Conservation (phyloP, 2,329 filamentous ascomycete species). For the Claviceps quebecensis region DNA sequence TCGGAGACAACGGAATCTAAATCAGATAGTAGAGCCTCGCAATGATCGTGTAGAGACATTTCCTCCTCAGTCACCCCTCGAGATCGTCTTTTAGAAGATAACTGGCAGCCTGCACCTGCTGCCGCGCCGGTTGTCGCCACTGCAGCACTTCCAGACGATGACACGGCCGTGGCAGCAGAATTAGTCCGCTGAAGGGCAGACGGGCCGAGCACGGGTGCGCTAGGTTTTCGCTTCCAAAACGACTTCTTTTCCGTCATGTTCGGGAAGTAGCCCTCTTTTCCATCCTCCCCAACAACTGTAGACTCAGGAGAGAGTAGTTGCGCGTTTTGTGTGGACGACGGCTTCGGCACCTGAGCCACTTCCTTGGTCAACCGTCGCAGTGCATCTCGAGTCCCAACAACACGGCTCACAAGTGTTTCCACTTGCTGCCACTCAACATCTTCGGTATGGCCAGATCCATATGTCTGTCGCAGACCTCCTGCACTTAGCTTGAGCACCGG, state of each 20-base stretch:
- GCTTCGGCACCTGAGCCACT: constrained; percentile 42
- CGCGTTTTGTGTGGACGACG: constrained; percentile 8
- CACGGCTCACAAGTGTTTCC: constrained; percentile 69
- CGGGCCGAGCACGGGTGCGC: constrained; percentile 31
- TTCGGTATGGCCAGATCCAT: constrained; percentile 37
- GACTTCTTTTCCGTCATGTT: constrained; percentile 45
- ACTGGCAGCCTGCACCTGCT: constrained; percentile 17
- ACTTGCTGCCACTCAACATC: constrained; percentile 79
- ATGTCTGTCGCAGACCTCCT: constrained; percentile 13
- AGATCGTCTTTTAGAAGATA: constrained; percentile 20
- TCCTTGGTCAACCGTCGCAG: constrained; percentile 76
- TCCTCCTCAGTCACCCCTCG: constrained; percentile 35
- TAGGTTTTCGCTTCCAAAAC: constrained; percentile 89
- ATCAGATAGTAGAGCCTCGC: constrained; percentile 69
- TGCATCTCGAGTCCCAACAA: constrained; percentile 79
- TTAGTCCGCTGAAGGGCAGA: constrained; percentile 24
- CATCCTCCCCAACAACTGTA: constrained; percentile 16
- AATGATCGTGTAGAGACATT: constrained; percentile 63
- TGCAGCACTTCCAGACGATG: constrained; percentile 24
- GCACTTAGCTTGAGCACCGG: constrained; percentile 16
- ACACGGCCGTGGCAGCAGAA: constrained; percentile 27
- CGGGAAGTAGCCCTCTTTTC: constrained; percentile 39
- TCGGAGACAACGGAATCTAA: constrained; percentile 72
- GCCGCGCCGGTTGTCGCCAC: constrained; percentile 16
- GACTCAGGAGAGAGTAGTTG: constrained; percentile 28